Evolutionary conservation across 23 red algal species (phyloP), one percentile per base, ranked within the genome.

Genomic region (Gracilaria caudata): DNA sequence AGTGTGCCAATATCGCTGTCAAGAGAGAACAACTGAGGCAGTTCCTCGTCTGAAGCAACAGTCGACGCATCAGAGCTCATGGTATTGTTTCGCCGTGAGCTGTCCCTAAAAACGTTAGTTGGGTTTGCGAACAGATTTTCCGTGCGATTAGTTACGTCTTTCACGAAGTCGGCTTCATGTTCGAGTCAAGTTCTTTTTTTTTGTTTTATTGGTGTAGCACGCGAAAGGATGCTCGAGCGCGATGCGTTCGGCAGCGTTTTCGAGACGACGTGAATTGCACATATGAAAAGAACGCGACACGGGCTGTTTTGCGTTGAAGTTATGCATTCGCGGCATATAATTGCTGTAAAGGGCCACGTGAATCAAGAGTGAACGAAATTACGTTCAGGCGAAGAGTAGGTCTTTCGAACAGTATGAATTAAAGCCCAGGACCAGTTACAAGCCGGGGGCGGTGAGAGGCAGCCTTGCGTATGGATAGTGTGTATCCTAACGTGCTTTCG

Each of bases 21-120:
- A 7, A 25, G 12, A 66, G 61, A 66, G 61, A 66, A 66, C 2
- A 66, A 30, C 32, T 66, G 61, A 66, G 61, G 61, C 13, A 66
- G 29, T 30, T 66, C 61, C 29, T 66, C 61, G 36, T 66, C 61
- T 7, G 61, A 66, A 36, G 61, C 61, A 37, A 66, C 19, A 66
- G 61, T 66, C 7, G 61, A 66, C 0, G 61, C 61, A 36, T 66
- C 36, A 66, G 61, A 66, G 32, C 61, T 66, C 61, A 66, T 66
- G 10, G 21, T 25, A 8, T 17, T 35, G 61, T 14, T 35, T 66
- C 29, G 16, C 26, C 6, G 30, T 30, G 7, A 66, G 36, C 1
- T 33, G 7, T 16, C 11, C 29, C 30, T 26, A 13, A 66, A 66
- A 28, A 35, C 12, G 30, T 66, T 66, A 35, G 25, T 66, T 17